Conservation (phyloP, 805 yeast genomes). For the Trichomonascus vanleenenianus region DNA sequence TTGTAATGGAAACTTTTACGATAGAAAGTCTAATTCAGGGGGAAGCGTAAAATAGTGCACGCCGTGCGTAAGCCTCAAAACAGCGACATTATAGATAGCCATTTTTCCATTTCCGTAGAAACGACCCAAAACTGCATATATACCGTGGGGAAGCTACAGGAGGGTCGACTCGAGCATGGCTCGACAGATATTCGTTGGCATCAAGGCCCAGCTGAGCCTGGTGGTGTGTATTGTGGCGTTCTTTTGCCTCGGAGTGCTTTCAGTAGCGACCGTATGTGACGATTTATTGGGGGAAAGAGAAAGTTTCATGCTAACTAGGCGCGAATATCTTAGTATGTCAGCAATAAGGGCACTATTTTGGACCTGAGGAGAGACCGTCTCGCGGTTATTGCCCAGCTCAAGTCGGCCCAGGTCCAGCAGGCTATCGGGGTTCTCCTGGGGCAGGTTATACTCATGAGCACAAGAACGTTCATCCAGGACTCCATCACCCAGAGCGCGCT, state of each 20-base stretch:
- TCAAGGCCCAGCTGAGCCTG: conserved; percentile 66
- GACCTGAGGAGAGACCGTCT: conserved; percentile 59
- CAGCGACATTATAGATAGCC: neutral
- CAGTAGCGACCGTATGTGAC: conserved; percentile 46
- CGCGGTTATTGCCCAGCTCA: conserved; percentile 69
- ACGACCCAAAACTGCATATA: neutral
- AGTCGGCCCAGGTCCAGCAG: conserved; percentile 70
- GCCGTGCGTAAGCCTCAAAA: neutral
- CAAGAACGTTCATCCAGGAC: conserved; percentile 51
- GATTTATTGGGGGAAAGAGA: conserved; percentile 1
- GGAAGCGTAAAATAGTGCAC: too few species aligned
- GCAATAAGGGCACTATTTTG: conserved; percentile 55
- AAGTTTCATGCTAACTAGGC: conserved; percentile 5
- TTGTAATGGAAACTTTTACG: too few species aligned
- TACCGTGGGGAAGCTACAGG: neutral
- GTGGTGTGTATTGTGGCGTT: conserved; percentile 64
- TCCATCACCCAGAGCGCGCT: conserved; percentile 7
- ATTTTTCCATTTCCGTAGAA: neutral
- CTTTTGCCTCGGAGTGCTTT: conserved; percentile 61
- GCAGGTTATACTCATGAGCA: conserved; percentile 56
- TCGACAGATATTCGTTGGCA: conserved; percentile 38
- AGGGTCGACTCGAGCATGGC: neutral
- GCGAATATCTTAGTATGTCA: conserved; percentile 33
- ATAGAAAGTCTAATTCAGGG: too few species aligned
- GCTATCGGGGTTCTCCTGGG: conserved; percentile 53